A percentile compares a stretch with the other conserved stretches of the same genome.
Evolutionary conservation across 768 basidiomycete genomes (phyloP).

Genomic region (Lactarius akahatsu): DNA sequence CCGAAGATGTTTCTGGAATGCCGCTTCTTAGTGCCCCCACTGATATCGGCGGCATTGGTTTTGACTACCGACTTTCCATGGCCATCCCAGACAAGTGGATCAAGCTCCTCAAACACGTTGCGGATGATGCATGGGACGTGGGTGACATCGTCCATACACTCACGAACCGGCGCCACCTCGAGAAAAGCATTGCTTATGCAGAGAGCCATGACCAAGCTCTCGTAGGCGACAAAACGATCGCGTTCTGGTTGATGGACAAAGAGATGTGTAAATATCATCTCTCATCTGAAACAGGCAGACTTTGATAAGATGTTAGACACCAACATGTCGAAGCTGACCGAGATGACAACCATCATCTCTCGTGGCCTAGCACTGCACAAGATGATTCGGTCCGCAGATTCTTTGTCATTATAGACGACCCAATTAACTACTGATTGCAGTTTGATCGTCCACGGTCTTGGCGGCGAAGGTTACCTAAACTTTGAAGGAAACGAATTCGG

Average conservation of each 20-base stretch:
- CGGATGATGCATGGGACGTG: constrained; percentile 87
- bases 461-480: constrained; percentile 97
- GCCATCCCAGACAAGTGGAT: constrained; percentile 99
- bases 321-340: constrained; percentile 86
- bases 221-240: constrained; percentile 97
- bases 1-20: constrained; percentile 99
- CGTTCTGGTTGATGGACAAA: constrained; percentile 99
- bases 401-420: background rate
- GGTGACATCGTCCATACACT: constrained; percentile 84
- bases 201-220: constrained; percentile 98
- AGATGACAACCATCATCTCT: constrained; percentile 80
- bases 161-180: constrained; percentile 83
- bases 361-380: constrained; percentile 94
- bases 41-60: constrained; percentile 84
- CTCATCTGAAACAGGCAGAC: background rate
- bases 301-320: constrained; percentile 56
- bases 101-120: constrained; percentile 91
- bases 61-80: constrained; percentile 98
- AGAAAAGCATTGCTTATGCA: constrained; percentile 90
- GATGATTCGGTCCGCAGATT: constrained; percentile 77
- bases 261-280: constrained; percentile 83
- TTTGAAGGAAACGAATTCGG: constrained; percentile 99
- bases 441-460: constrained; percentile 85
- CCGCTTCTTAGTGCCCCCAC: constrained; percentile 86
- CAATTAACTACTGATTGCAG: constrained; percentile 41